phyloP scores from a whole-genome alignment of 306 rosid genomes.

The Prunus campanulata region DNA sequence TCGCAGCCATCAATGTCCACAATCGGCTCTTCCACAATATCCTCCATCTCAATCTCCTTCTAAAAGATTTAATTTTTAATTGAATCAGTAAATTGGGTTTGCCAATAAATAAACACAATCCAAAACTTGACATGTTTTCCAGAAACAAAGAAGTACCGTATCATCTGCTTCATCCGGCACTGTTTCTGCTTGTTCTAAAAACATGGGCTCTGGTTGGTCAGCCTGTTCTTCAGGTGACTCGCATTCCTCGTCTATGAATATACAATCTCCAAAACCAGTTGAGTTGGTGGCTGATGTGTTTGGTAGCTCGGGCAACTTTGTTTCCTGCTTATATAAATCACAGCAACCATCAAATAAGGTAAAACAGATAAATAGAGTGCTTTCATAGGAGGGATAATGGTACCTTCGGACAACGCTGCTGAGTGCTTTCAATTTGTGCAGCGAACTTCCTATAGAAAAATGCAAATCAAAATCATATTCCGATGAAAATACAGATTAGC shows the following conservation, averaged over 20 bases:
- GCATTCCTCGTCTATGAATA: conserved; percentile 73
- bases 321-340: conserved; percentile 41
- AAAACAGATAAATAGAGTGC: background rate
- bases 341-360: conserved; percentile 16
- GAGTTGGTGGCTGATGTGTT: conserved; percentile 30
- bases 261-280: conserved; percentile 61
- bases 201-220: conserved; percentile 87
- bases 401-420: conserved; percentile 54
- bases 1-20: conserved; percentile 69
- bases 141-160: conserved; percentile 49
- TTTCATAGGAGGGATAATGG: background rate
- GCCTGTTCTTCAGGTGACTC: conserved; percentile 56
- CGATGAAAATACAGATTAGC: background rate
- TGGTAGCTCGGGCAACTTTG: conserved; percentile 36
- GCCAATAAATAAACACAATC: background rate
- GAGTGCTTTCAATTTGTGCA: conserved; percentile 67
- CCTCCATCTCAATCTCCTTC: conserved; percentile 97
- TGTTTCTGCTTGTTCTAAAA: conserved; percentile 53
- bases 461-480: conserved; percentile 11
- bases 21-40: conserved; percentile 62
- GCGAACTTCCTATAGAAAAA: conserved; percentile 60
- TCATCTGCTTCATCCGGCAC: conserved; percentile 41
- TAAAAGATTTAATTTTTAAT: conserved; percentile 8
- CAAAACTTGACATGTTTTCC: background rate
- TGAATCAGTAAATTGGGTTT: background rate